These are phyloP conservation scores for Rhodofomes roseus DNA, from an alignment of 1,284 basidiomycete genomes.

Conservation along the genomic window DNA sequence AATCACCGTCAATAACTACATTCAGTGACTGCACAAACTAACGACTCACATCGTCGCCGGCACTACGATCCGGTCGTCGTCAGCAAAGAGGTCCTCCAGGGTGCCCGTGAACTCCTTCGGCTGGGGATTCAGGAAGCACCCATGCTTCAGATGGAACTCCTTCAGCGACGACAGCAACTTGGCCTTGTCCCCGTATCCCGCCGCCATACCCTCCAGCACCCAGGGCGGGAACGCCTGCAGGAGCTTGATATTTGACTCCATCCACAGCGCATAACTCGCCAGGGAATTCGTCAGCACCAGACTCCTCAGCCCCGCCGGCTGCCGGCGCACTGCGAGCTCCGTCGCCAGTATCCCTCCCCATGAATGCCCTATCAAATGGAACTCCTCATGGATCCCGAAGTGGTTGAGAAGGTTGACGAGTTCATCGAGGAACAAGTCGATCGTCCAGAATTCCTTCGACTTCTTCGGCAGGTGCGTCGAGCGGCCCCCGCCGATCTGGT, in stretches of 20 bases:
- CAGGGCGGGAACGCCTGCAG: constrained; percentile 17
- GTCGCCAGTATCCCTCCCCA: constrained; percentile 33
- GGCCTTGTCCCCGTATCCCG: constrained; percentile 20
- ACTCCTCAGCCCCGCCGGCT: constrained; percentile 25
- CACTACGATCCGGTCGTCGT: constrained; percentile 17
- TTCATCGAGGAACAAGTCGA: constrained; percentile 33
- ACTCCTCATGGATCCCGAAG: constrained; percentile 30
- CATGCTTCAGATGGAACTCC: constrained; percentile 21
- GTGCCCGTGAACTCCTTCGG: constrained; percentile 16
- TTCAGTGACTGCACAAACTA: neutral
- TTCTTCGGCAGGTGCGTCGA: constrained; percentile 31
- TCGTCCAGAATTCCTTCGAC: constrained; percentile 29
- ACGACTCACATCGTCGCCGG: constrained; percentile 13
- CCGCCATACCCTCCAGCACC: constrained; percentile 20
- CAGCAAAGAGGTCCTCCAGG: constrained; percentile 8
- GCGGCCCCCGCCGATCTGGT: constrained; percentile 31
- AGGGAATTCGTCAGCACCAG: constrained; percentile 28
- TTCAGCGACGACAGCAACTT: constrained; percentile 25
- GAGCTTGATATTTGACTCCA: constrained; percentile 16
- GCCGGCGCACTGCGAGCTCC: constrained; percentile 20
- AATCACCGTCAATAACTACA: neutral
- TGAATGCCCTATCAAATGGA: constrained; percentile 32
- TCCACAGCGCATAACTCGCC: constrained; percentile 25
- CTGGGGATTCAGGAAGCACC: constrained; percentile 21
- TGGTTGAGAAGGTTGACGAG: constrained; percentile 28